phyloP scores from a whole-genome alignment of 257 asterid species.

The Ilex asprella region DNA sequence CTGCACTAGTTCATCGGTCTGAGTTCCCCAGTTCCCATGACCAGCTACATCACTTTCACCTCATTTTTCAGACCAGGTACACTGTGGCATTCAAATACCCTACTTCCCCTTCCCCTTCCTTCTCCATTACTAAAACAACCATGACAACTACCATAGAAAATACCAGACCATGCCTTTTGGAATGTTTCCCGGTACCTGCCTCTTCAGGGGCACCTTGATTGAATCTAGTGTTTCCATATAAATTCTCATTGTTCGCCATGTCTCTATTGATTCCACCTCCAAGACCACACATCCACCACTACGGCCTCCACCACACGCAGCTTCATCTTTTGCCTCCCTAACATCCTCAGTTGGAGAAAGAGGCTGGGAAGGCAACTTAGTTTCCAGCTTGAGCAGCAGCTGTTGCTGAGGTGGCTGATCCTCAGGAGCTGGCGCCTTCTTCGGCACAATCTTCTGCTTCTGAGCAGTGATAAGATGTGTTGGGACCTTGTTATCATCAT shows the following conservation, averaged over 20 bases:
- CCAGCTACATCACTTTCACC: slow-evolving; percentile 72
- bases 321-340: slow-evolving; percentile 56
- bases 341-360: slow-evolving; percentile 13
- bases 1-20: slow-evolving; percentile 20
- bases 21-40: slow-evolving; percentile 83
- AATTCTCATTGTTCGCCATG: slow-evolving; percentile 27
- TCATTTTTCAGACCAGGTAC: slow-evolving; percentile 68
- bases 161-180: slow-evolving; percentile 57
- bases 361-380: slow-evolving; percentile 54
- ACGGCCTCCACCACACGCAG: slow-evolving; percentile 50
- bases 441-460: no score
- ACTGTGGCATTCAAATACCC: slow-evolving; percentile 58
- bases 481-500: no score
- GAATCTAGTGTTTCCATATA: slow-evolving; percentile 41
- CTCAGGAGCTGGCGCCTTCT: no score
- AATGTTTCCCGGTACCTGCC: slow-evolving; percentile 36
- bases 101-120: slow-evolving; percentile 50
- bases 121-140: slow-evolving; percentile 75
- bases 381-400: background rate
- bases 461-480: no score
- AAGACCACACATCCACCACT: slow-evolving; percentile 58
- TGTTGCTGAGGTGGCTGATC: slow-evolving; percentile 14
- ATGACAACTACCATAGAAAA: slow-evolving; percentile 58
- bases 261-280: slow-evolving; percentile 61
- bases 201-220: slow-evolving; percentile 43